phyloP scores from a whole-genome alignment of 495 filamentous ascomycete genomes.

The Parmelia sp. region DNA sequence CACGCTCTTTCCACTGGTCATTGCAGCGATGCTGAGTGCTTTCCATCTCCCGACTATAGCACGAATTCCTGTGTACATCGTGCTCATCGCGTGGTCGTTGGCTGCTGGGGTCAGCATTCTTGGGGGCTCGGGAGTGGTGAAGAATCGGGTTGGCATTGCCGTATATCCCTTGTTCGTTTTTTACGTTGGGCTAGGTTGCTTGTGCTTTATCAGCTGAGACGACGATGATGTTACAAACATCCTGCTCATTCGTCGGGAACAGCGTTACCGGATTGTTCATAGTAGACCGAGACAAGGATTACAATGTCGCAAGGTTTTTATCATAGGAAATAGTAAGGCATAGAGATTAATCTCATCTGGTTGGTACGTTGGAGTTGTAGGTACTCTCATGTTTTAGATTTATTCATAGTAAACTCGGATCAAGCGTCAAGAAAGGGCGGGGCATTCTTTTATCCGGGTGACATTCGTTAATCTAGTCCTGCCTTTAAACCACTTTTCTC shows the following conservation, averaged over 20 bases:
- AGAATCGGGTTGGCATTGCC: slow-evolving; percentile 89
- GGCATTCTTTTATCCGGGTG: not conserved
- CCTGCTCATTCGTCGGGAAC: not conserved
- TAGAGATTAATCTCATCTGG: not conserved
- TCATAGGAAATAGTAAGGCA: not conserved
- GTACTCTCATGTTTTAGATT: not conserved
- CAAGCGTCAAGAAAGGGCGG: not conserved
- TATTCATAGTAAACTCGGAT: too few relatives aligned
- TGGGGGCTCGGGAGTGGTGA: slow-evolving; percentile 87
- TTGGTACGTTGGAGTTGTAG: not conserved
- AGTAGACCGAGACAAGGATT: not conserved
- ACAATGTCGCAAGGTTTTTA: not conserved
- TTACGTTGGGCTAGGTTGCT: slow-evolving; percentile 83
- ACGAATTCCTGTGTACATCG: slow-evolving; percentile 81
- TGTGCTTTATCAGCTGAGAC: slow-evolving; percentile 87
- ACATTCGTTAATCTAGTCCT: not conserved
- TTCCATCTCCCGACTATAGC: slow-evolving; percentile 67
- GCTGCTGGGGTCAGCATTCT: slow-evolving; percentile 94
- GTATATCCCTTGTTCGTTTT: slow-evolving; percentile 96
- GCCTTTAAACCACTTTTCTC: not conserved
- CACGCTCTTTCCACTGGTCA: slow-evolving; percentile 95
- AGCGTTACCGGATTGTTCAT: not conserved
- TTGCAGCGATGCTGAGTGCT: slow-evolving; percentile 84
- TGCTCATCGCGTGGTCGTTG: slow-evolving; percentile 84
- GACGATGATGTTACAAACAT: not conserved